Base-by-base conservation (phyloP, 1,139 yeast species). In the Chernovozyma sophiae-reginae region DNA sequence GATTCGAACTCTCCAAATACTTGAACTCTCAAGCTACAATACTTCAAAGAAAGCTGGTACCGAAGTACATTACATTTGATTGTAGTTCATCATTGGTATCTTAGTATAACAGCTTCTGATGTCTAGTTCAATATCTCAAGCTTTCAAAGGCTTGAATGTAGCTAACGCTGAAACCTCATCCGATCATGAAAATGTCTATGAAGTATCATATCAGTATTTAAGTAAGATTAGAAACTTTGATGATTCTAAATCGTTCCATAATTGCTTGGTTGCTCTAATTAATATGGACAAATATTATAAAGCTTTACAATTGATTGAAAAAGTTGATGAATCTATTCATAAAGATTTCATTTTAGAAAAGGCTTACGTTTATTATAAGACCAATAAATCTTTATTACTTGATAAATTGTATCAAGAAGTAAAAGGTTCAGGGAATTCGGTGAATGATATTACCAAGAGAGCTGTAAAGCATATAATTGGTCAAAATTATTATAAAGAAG, bases 391-490 rank as follows among this genome's bases (percentile, higher is more conserved):
- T 16, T 50, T 52, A 5, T 62, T 66, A 35, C 65, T 80, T 39
- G 63, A 65, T 5, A 56, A 64, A 23, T 60, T 77, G 19, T 65
- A 71, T 44, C 44, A 61, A 23, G 32, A 49, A 13, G 61, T 48
- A 1, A 35, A 51, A 14, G 35, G 4, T 5, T 18, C 31, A 7
- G 7, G 6, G 6, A 45, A 49, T 11, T 17, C 13, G 10, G 29
- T 19, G 3, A 16, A 51, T 12, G 46, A 44, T 16, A 42, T 50
- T 25, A 41, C 56, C 38, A 46, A 47, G 25, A 62, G 80, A 46
- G 90, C 87, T 0, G 60, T 86, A 42, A 62, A 72, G 37, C 96
- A 89, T 55, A 72, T 87, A n/a, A 60, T 81, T 43, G 96, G 97
- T 0, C 98, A 90, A 60, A 79, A 80, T 43, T 74, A 73, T 52